phyloP scores from a whole-genome alignment of 1,284 basidiomycete species.

The Ganoderma boninense region DNA sequence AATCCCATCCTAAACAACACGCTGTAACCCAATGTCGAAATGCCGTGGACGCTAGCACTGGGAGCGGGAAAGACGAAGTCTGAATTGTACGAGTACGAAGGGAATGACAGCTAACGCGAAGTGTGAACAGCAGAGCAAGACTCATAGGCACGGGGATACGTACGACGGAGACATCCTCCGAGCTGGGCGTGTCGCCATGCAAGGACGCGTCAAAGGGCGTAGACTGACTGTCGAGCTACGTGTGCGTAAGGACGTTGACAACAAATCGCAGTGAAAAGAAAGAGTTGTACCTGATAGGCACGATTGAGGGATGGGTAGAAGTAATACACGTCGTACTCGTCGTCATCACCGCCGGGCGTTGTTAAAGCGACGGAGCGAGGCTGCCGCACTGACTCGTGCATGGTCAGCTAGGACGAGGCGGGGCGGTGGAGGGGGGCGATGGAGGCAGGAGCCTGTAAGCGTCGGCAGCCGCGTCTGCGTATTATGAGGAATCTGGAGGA shows the following conservation, averaged over 20 bases:
- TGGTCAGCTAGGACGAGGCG: background rate
- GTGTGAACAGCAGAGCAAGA: background rate
- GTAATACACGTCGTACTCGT: slow-evolving; percentile 25
- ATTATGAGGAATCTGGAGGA: slow-evolving; percentile 9
- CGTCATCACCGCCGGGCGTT: slow-evolving; percentile 16
- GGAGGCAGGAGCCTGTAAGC: slow-evolving; percentile 1
- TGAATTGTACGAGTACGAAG: slow-evolving; percentile 13
- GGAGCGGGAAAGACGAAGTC: slow-evolving; percentile 21
- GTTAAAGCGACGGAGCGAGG: slow-evolving; percentile 8
- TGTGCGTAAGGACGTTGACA: background rate
- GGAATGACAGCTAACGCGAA: slow-evolving; percentile 8
- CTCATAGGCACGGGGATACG: background rate
- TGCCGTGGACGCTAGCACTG: slow-evolving; percentile 2
- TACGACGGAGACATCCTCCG: slow-evolving; percentile 16
- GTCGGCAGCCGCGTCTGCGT: slow-evolving; percentile 10
- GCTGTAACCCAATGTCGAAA: slow-evolving; percentile 28
- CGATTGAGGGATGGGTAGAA: slow-evolving; percentile 24
- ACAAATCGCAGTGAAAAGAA: background rate
- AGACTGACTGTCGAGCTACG: background rate
- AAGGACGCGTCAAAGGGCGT: background rate
- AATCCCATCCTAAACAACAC: slow-evolving; percentile 25
- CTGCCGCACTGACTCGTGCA: slow-evolving; percentile 24
- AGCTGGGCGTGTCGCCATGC: slow-evolving; percentile 15
- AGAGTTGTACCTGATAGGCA: slow-evolving; percentile 9
- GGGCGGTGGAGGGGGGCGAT: background rate